A percentile compares a stretch with the other conserved stretches of the same genome.
phyloP scores from a whole-genome alignment of 345 rosid genomes.

The Linum trigynum region DNA sequence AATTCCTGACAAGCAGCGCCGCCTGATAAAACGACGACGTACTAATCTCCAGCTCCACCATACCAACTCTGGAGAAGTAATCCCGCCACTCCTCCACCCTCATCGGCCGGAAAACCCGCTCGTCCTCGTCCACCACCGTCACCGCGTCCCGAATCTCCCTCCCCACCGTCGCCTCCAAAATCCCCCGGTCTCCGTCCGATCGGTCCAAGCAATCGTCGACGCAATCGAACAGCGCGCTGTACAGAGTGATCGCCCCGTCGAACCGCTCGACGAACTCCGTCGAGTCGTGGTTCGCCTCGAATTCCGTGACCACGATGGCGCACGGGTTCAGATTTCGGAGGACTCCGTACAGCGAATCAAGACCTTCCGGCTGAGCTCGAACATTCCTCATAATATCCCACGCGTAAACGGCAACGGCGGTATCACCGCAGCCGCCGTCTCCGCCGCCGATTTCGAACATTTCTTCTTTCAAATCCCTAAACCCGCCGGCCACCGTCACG shows the following conservation, averaged over 20 bases:
- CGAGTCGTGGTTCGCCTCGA: background rate
- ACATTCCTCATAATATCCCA: background rate
- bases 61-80: background rate
- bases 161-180: background rate
- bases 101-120: background rate
- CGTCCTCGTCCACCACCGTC: background rate
- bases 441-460: background rate
- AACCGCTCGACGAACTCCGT: background rate
- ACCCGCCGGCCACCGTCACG: background rate
- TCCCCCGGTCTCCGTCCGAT: background rate
- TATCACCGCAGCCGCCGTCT: background rate
- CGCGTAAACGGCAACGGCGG: background rate
- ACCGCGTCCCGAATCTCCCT: background rate
- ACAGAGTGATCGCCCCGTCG: background rate
- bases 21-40: background rate
- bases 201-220: background rate
- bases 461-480: background rate
- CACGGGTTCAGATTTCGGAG: background rate
- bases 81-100: background rate
- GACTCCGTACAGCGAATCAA: background rate
- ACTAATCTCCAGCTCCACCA: background rate
- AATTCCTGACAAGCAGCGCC: background rate
- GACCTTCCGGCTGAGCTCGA: background rate
- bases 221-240: background rate
- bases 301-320: background rate